phyloP scores from a whole-genome alignment of 2,329 filamentous ascomycete genomes.

The Fragosphaeria purpurea region DNA sequence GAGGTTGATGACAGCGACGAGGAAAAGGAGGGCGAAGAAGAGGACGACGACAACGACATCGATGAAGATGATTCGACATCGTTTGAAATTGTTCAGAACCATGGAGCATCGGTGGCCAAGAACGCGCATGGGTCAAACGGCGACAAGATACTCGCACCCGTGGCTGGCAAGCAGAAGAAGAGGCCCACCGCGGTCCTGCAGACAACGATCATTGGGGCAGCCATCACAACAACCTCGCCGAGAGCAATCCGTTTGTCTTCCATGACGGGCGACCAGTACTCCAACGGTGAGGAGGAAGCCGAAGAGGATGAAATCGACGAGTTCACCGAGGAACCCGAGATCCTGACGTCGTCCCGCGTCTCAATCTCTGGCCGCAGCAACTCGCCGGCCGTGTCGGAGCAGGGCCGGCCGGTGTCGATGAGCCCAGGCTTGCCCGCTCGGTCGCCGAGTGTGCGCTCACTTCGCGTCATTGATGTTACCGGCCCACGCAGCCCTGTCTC shows the following conservation, averaged over 20 bases:
- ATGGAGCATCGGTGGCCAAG: too few relatives aligned
- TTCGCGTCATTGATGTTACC: conserved; percentile 47
- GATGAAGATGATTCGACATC: neutral
- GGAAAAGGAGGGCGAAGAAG: conserved; percentile 2
- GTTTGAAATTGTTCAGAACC: neutral
- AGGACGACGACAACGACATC: neutral
- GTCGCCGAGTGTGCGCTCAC: conserved; percentile 42
- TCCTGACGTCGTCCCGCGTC: conserved; percentile 46
- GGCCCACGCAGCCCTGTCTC: conserved; percentile 39
- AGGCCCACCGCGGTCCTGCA: neutral
- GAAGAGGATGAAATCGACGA: conserved; percentile 39
- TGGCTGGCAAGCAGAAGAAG: conserved; percentile 2
- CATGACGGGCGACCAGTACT: conserved; percentile 1
- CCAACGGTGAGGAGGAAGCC: conserved; percentile 33
- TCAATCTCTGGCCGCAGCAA: conserved; percentile 41
- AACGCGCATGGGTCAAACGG: too few relatives aligned
- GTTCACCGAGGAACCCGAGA: conserved; percentile 49
- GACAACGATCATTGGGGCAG: conserved; percentile 6
- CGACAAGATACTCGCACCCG: neutral
- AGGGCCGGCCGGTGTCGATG: conserved; percentile 28
- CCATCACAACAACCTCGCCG: conserved; percentile 4
- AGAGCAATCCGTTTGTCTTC: conserved; percentile 2
- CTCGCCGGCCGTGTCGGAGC: conserved; percentile 40
- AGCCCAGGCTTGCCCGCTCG: conserved; percentile 29
- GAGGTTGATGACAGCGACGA: neutral